Base-by-base conservation (phyloP, 768 basidiomycete species). In the Lactarius tabidus region DNA sequence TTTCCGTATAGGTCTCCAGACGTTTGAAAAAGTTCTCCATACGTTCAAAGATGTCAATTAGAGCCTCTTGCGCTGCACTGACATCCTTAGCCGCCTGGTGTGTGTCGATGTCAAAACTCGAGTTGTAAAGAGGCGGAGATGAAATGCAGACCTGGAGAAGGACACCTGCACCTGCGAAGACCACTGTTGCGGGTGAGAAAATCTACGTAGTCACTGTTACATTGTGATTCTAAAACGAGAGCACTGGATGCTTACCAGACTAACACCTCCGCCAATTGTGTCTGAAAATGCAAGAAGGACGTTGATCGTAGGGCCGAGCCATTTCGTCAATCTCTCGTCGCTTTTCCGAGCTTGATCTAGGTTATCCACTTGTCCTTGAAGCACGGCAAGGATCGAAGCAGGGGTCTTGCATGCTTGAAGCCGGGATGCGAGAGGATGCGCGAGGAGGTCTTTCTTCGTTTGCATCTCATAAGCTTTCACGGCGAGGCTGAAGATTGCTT, bases 131-230 rank as follows among this genome's bases (percentile, higher is more conserved):
- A 31, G 39, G 31, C n/a, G 38, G 41, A 26, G 18, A n/a, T 5
- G 26, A 35, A 14, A 57, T 26, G 15, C 38, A 1, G 9, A 41
- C 57, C 38, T 36, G 17, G 17, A 43, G 29, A 8, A 59, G 58
- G 31, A 45, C n/a, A 9, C 57, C 57, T 29, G 38, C 38, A 57
- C 57, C 57, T 8, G 57, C 38, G 28, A 57, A 57, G 8, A 57
- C 41, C 14, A 57, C 38, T 29, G 39, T 57, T 7, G 57, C 38
- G 0, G 58, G 43, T 12, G 41, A 45, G 28, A 31, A 48, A 33
- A 59, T 20, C 57, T 43, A 12, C 20, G 12, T 3, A 2, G 9
- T 20, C 17, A 14, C 8, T 31, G 53, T 31, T 33, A 31, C 2
- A 9, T 2, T 9, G 0, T 28, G 2, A 6, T 20, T 9, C 17